A percentile compares a stretch with the other conserved stretches of the same genome.
Conservation (phyloP, 192 early-diverging fungal species). For the Gonapodya prolifera region DNA sequence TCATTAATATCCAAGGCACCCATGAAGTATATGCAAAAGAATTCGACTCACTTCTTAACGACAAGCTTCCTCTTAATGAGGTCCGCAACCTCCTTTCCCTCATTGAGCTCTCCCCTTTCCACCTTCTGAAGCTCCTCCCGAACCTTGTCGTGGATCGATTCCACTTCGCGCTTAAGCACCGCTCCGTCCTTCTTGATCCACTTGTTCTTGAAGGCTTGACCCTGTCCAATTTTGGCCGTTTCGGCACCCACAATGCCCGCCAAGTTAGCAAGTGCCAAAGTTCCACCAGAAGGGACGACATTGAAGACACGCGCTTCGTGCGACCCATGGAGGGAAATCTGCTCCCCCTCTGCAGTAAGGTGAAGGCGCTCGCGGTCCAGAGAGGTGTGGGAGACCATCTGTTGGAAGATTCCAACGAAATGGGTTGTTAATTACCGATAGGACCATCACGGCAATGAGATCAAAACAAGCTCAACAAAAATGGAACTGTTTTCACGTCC, state of each 20-base stretch:
- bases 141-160: too few relatives aligned
- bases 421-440: too few relatives aligned
- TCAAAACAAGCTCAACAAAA: too few relatives aligned
- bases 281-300: conserved; percentile 70
- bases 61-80: conserved; percentile 38
- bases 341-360: conserved; percentile 78
- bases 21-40: background rate
- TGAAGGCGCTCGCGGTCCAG: conserved; percentile 69
- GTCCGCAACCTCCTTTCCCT: conserved; percentile 40
- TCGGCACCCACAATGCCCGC: conserved; percentile 44
- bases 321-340: conserved; percentile 72
- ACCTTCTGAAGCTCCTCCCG: conserved; percentile 65
- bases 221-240: conserved; percentile 80
- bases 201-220: conserved; percentile 93
- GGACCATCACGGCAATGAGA: too few relatives aligned
- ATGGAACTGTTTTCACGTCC: too few relatives aligned
- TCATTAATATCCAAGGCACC: too few relatives aligned
- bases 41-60: conserved; percentile 19
- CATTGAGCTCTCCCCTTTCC: conserved; percentile 57
- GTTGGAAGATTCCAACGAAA: conserved; percentile 5
- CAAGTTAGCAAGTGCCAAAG: conserved; percentile 72
- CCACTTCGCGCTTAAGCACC: conserved; percentile 53
- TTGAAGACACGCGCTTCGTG: conserved; percentile 89
- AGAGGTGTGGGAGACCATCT: conserved; percentile 72
- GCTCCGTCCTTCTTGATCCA: conserved; percentile 83